Evolutionary conservation across 148 eudicot species (phyloP).

Genomic region (Cornus kousa): DNA sequence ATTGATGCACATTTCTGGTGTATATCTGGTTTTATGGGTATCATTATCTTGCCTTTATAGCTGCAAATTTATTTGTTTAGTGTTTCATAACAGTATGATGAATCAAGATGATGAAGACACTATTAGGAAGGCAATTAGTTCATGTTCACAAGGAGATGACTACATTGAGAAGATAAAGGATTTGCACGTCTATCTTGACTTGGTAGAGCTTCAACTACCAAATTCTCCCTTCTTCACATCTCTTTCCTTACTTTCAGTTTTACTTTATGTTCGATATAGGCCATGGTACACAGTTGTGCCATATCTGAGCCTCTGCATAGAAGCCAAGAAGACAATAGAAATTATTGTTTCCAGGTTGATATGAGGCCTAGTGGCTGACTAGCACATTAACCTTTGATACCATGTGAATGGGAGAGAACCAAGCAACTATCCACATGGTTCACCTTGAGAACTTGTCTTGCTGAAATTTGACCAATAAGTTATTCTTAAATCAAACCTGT

Average conservation of each 20-base stretch:
- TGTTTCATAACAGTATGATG: neutral
- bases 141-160: constrained; percentile 3
- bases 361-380: neutral
- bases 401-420: too few species aligned
- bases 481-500: too few species aligned
- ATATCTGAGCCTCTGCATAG: neutral
- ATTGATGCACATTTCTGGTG: neutral
- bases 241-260: neutral
- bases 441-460: too few species aligned
- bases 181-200: constrained; percentile 22
- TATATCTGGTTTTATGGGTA: neutral
- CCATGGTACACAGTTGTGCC: neutral
- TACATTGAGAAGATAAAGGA: constrained; percentile 17
- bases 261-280: neutral
- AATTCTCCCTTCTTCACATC: neutral
- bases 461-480: too few species aligned
- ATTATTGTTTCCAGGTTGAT: neutral
- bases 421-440: too few species aligned
- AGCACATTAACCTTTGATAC: neutral
- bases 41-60: neutral
- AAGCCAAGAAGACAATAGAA: neutral
- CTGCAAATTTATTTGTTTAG: neutral
- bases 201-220: constrained; percentile 5
- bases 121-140: neutral
- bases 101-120: constrained; percentile 5